Base-by-base conservation (phyloP, 305 asterid species). In the Plantago rigida region DNA sequence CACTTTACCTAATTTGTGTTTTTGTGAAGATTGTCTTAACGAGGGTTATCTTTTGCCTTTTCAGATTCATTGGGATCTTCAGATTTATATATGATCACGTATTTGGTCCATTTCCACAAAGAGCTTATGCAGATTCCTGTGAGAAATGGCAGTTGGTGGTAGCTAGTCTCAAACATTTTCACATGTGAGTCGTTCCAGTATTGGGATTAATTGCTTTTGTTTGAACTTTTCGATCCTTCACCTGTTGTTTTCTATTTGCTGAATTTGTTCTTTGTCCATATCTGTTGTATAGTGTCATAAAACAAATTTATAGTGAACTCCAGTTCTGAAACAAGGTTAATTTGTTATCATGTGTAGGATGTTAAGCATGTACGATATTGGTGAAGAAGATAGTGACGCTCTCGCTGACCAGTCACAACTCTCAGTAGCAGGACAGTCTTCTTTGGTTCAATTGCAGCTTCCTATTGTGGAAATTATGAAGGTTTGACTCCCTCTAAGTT, bases 41-140 rank as follows among this genome's bases (percentile, higher is more conserved):
- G 66, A 39, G 57, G 54, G 56, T 31, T 60, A 34, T 28, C 6
- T 36, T 61, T 71, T 69, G 36, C 58, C 61, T 51, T 13, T 65
- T 80, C 81, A 92, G 99, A 76, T 92, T 89, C 73, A 80, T 86
- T 70, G 97, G 99, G 76, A 92, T 92, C 74, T 92, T 86, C 87
- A 80, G 87, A 73, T 92, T 92, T 75, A 79, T 92, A 64, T 81
- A 81, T 78, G 97, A 92, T 59, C 95, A 92, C 66, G 96, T 89
- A 65, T 92, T 89, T 75, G 86, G 96, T 65, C 97, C 99, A 70
- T 92, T 89, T 74, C 96, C 96, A 0, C 97, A 89, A 72, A 81
- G 99, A 75, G 97, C 97, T 62, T 92, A 86, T 69, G 81, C 91
- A 11, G 94, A 89, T 79, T 91, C 83, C 66, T 82, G 81, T 75